Conservation (phyloP, 2,329 filamentous ascomycete genomes). For the Neobulgaria alba region DNA sequence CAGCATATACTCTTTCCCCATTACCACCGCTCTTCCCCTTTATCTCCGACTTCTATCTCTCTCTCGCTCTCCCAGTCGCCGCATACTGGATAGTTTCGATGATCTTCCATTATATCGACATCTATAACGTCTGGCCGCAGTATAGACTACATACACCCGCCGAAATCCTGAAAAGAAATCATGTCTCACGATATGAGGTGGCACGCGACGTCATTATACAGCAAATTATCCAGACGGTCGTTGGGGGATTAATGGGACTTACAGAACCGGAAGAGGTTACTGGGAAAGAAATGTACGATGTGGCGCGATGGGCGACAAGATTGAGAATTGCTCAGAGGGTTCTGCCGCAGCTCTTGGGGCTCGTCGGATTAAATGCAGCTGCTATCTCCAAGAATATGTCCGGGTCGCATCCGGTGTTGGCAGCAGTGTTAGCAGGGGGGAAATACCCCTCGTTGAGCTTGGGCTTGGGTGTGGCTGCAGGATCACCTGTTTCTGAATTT, state of each 20-base stretch:
- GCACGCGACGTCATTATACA: conserved; percentile 86
- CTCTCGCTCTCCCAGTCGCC: conserved; percentile 66
- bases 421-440: conserved; percentile 70
- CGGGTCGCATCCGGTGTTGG: conserved; percentile 61
- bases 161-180: conserved; percentile 84
- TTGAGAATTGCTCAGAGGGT: conserved; percentile 69
- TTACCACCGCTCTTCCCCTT: conserved; percentile 66
- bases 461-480: conserved; percentile 44
- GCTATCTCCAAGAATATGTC: conserved; percentile 69
- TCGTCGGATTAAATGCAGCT: conserved; percentile 68
- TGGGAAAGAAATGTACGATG: conserved; percentile 76
- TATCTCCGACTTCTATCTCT: conserved; percentile 73
- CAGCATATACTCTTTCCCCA: conserved; percentile 65
- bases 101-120: conserved; percentile 75
- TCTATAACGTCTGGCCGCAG: conserved; percentile 75
- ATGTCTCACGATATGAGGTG: conserved; percentile 75
- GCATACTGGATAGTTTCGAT: conserved; percentile 85
- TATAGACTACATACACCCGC: conserved; percentile 94
- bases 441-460: conserved; percentile 65
- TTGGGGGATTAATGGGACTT: conserved; percentile 57
- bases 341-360: conserved; percentile 62
- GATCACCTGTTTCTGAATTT: conserved; percentile 58
- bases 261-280: conserved; percentile 66
- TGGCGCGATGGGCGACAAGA: conserved; percentile 82
- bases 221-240: conserved; percentile 77